Conservation (phyloP, 2,329 filamentous ascomycete species). For the Fusarium sp. region DNA sequence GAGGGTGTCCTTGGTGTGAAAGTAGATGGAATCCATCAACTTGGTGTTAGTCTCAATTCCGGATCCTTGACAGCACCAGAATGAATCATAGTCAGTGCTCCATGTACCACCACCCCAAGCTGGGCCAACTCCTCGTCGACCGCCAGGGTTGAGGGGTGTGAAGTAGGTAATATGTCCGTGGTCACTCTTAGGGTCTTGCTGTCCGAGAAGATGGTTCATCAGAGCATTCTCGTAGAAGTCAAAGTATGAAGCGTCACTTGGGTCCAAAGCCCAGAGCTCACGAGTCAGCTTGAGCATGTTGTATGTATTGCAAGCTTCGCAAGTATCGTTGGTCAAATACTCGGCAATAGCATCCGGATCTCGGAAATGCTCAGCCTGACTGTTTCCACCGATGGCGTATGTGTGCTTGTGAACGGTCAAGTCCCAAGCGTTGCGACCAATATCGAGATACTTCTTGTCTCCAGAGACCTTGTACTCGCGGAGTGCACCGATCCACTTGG, state of each 20-base stretch:
- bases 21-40: conserved; percentile 68
- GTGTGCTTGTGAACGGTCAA: conserved; percentile 63
- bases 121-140: conserved; percentile 64
- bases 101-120: conserved; percentile 69
- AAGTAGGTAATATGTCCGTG: conserved; percentile 70
- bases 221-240: conserved; percentile 68
- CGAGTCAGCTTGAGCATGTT: conserved; percentile 71
- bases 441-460: conserved; percentile 60
- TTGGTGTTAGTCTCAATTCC: conserved; percentile 69
- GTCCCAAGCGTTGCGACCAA: conserved; percentile 66
- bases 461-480: conserved; percentile 66
- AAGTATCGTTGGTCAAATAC: conserved; percentile 62
- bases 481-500: conserved; percentile 68
- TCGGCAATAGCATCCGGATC: conserved; percentile 62
- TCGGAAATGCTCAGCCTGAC: conserved; percentile 67
- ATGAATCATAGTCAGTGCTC: conserved; percentile 67
- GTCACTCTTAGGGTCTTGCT: conserved; percentile 60
- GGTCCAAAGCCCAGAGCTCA: conserved; percentile 64
- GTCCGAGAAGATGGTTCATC: conserved; percentile 66
- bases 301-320: conserved; percentile 69
- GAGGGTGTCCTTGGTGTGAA: conserved; percentile 58
- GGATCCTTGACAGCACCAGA: conserved; percentile 70
- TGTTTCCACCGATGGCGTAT: conserved; percentile 69
- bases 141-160: conserved; percentile 64
- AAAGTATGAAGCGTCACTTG: conserved; percentile 60